Evolutionary conservation across 176 grass and related monocot genomes (phyloP).

Genomic region (Triticum turgidum): DNA sequence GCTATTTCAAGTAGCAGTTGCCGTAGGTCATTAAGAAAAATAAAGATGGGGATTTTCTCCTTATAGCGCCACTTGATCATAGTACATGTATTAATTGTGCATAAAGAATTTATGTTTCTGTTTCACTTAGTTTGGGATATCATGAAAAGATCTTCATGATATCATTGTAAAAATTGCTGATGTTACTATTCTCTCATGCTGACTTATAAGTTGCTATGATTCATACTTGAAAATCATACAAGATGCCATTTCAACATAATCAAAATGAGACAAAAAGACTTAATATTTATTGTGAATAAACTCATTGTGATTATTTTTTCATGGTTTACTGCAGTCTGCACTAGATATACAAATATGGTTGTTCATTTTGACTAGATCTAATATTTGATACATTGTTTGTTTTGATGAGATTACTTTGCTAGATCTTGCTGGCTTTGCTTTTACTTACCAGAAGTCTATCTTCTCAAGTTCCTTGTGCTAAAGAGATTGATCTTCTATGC

Average conservation of each 20-base stretch:
- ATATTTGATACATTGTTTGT: background rate
- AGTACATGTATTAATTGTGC: background rate
- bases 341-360: background rate
- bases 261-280: background rate
- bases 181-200: background rate
- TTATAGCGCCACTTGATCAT: background rate
- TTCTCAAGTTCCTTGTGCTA: constrained; percentile 10
- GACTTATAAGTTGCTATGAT: background rate
- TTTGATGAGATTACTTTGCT: background rate
- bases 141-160: background rate
- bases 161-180: background rate
- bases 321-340: background rate
- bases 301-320: background rate
- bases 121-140: background rate
- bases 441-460: background rate
- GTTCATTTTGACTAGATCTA: background rate
- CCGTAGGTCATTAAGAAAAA: background rate
- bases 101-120: background rate
- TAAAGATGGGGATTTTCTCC: background rate
- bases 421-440: background rate
- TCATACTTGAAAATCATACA: background rate
- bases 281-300: background rate
- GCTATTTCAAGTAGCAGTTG: background rate
- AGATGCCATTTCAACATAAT: background rate
- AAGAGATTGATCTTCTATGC: constrained; percentile 8